Evolutionary conservation across 192 early-diverging fungal genomes (phyloP), one percentile per base, ranked within the genome.

Genomic region (Coemansia sp.): DNA sequence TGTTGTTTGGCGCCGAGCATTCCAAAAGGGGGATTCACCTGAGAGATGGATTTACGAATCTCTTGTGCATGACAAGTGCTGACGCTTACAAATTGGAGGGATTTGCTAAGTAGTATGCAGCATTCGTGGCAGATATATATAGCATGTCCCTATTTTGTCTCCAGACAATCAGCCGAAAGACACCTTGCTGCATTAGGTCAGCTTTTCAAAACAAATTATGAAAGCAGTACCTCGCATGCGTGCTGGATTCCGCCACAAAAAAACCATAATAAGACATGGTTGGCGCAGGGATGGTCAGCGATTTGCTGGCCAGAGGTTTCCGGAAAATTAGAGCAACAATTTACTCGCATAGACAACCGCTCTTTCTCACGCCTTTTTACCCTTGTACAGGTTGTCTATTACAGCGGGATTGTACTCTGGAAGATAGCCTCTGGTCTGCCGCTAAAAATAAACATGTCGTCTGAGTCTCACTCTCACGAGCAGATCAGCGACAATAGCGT

Each of bases 401-500:
- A n/a, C 14, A 4, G 23, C 23, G 48, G 48, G 23, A 9, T 26
- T 62, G 35, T 13, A 11, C 31, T 62, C 28, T 16, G 21, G 62
- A 50, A 63, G 18, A 9, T 14, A 26, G 10, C 23, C 8, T 50
- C 38, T 46, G 13, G 24, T 64, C 34, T 7, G 9, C 43, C 5
- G 9, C 16, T 9, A 64, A 46, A 46, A 26, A 14, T 11, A 51
- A 16, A 2, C 18, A 67, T 59, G 57, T 67, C 65, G 11, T 5
- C 40, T 14, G 51, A 57, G 23, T 8, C 28, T 10, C 36, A 43
- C 20, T 6, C 21, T 18, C 63, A 68, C 57, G 18, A 62, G 11
- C 66, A 69, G 43, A 56, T 31, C 42, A 48, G 46, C 23, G 35
- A 69, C 21, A 43, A 13, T 13, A 24, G 36, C 28, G 33, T 59